phyloP scores from a whole-genome alignment of 139 green algal species.

The Monoraphidium neglectum region DNA sequence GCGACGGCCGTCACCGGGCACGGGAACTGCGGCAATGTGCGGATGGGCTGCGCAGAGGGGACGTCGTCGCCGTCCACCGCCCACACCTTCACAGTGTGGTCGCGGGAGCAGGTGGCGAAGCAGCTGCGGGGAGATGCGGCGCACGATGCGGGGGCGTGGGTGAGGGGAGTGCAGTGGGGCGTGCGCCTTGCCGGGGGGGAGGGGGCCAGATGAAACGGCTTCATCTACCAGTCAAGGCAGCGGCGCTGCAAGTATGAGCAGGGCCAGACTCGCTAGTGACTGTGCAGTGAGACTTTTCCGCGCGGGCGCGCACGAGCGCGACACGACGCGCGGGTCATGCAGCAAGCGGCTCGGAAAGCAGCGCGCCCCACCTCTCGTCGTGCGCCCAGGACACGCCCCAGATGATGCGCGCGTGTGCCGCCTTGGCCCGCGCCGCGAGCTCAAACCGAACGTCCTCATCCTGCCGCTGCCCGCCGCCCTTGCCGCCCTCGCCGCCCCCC shows the following conservation, averaged over 20 bases:
- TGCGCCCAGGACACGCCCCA: slow-evolving; percentile 77
- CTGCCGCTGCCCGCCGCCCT: neutral
- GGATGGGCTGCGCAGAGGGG: neutral
- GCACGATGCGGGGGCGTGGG: neutral
- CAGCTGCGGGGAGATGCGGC: neutral
- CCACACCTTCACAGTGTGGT: slow-evolving; percentile 80
- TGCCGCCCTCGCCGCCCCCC: slow-evolving; percentile 2
- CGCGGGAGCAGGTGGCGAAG: slow-evolving; percentile 77
- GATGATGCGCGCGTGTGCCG: slow-evolving; percentile 79
- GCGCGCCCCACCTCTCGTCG: slow-evolving; percentile 40
- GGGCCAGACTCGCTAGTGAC: neutral
- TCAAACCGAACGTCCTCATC: slow-evolving; percentile 35
- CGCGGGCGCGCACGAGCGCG: too few species aligned
- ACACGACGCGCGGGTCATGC: neutral
- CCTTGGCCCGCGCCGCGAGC: slow-evolving; percentile 44
- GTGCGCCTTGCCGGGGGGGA: neutral
- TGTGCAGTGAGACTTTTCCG: too few species aligned
- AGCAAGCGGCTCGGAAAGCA: neutral
- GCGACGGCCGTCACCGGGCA: slow-evolving; percentile 60
- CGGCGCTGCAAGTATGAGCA: neutral
- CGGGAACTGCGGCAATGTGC: slow-evolving; percentile 39
- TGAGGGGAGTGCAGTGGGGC: neutral
- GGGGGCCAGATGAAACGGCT: neutral
- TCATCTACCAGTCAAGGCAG: neutral
- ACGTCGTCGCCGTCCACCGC: neutral